Base-by-base conservation (phyloP, 805 yeast species). In the Barnettozyma californica region DNA sequence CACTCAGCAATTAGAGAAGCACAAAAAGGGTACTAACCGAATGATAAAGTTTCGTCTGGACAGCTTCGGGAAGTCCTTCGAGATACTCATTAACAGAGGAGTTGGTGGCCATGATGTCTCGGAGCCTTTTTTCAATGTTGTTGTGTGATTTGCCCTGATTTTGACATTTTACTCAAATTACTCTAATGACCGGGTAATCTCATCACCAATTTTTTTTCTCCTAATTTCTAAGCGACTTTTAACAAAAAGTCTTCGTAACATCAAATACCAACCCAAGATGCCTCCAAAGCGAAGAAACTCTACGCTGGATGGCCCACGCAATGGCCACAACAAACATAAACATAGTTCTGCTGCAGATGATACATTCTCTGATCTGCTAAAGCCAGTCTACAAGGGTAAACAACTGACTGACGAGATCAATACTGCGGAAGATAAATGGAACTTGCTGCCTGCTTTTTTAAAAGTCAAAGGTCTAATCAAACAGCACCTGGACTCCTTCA, bases 401-500 rank as follows among this genome's bases (percentile, higher is more conserved):
- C 74, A 76, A 46, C 67, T 94, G 51, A 80, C 95, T 2, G 99
- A 94, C 69, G 87, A 87, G 54, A 84, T 94, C 62, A 81, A 81
- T 57, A 89, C 97, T 0, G 94, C 95, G 10, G 88, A 88, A 58
- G 99, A 94, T 68, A 94, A 94, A 66, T 94, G 99, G 99, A 87
- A 94, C 58, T 74, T 94, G 42, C 70, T 94, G 37, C 99, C 99
- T 0, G 99, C 99, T 0, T 94, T 94, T 63, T 71, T 94, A 53
- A 89, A 90, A 62, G 96, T 94, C 41, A 94, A 94, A 65, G 99
- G 99, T 47, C 71, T 94, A 45, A 98, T 94, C 41, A 94, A 94
- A 62, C 99, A 94, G 71, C 99, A 94, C 72, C 74, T 94, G 62
- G 99, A 94, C 64, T 94, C 99, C n/a, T 94, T 89, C 75, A 92